Evolutionary conservation across 1,284 basidiomycete species (phyloP).

Genomic region (Moniliophthora roreri): DNA sequence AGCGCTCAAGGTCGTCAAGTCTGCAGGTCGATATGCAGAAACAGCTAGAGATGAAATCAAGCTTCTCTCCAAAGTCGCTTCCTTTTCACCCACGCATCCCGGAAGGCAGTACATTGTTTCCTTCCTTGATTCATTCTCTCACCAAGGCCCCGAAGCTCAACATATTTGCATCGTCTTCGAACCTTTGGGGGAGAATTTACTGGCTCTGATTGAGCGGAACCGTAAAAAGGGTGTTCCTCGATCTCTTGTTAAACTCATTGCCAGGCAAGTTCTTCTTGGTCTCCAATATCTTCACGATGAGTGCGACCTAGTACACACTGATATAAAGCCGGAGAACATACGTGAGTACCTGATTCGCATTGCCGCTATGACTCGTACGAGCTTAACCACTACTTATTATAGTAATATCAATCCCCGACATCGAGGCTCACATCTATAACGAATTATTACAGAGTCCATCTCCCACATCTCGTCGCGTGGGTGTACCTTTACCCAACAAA

Average conservation of each 20-base stretch:
- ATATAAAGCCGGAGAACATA: slow-evolving; percentile 94
- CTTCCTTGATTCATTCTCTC: slow-evolving; percentile 85
- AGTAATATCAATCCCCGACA: slow-evolving; percentile 79
- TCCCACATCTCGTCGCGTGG: slow-evolving; percentile 70
- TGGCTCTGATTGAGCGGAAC: slow-evolving; percentile 83
- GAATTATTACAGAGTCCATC: slow-evolving; percentile 66
- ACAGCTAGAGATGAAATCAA: slow-evolving; percentile 92
- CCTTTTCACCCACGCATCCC: slow-evolving; percentile 68
- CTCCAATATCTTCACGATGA: slow-evolving; percentile 89
- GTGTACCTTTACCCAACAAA: slow-evolving; percentile 57
- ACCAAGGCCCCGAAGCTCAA: slow-evolving; percentile 60
- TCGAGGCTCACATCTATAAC: slow-evolving; percentile 66
- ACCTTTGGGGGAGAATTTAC: slow-evolving; percentile 86
- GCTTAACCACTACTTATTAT: slow-evolving; percentile 17
- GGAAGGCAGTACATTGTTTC: slow-evolving; percentile 77
- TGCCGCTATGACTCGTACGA: background rate
- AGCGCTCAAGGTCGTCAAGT: slow-evolving; percentile 91
- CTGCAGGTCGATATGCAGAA: slow-evolving; percentile 82
- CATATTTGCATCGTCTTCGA: slow-evolving; percentile 93
- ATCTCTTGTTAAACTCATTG: slow-evolving; percentile 79
- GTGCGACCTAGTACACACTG: slow-evolving; percentile 85
- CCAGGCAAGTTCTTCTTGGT: slow-evolving; percentile 84
- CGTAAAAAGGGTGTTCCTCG: slow-evolving; percentile 84
- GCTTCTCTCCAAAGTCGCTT: slow-evolving; percentile 75
- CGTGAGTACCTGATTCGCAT: slow-evolving; percentile 44